These are phyloP conservation scores for Aspergillus quadricinctus DNA, from an alignment of 2,329 filamentous ascomycete species.

Conservation along the genomic window DNA sequence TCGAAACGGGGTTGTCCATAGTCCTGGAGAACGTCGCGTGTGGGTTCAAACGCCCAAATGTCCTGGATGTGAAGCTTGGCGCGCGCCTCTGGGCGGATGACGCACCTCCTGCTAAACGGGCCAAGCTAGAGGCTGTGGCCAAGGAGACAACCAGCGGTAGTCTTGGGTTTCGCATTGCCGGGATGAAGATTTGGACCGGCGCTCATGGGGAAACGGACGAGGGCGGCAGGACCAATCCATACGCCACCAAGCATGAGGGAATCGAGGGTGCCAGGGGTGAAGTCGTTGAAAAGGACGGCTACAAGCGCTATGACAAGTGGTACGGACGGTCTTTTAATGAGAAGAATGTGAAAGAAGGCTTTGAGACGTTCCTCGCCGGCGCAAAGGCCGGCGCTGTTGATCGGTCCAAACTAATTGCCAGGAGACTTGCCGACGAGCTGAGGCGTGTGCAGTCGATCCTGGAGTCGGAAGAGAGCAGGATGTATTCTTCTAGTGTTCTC, in stretches of 20 bases:
- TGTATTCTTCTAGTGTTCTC: constrained; percentile 63
- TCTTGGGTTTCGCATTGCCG: constrained; percentile 61
- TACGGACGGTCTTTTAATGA: constrained; percentile 58
- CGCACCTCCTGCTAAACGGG: constrained; percentile 55
- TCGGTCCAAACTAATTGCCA: constrained; percentile 42
- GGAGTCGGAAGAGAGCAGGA: constrained; percentile 57
- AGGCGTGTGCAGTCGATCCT: constrained; percentile 45
- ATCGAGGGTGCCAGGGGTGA: constrained; percentile 42
- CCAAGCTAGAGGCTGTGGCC: constrained; percentile 56
- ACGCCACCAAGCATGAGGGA: constrained; percentile 41
- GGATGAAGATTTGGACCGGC: constrained; percentile 58
- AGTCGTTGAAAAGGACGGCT: constrained; percentile 48
- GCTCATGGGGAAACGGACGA: constrained; percentile 29
- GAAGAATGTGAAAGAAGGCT: constrained; percentile 54
- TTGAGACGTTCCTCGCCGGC: constrained; percentile 53
- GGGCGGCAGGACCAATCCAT: constrained; percentile 30
- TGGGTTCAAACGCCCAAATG: constrained; percentile 79
- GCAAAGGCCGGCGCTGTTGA: constrained; percentile 38
- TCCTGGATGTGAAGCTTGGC: constrained; percentile 90
- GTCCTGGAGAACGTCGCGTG: constrained; percentile 80
- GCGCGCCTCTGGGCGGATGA: constrained; percentile 77
- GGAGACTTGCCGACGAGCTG: constrained; percentile 39
- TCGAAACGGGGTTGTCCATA: constrained; percentile 73
- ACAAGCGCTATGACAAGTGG: constrained; percentile 61
- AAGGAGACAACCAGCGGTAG: constrained; percentile 55